A percentile compares a stretch with the other conserved stretches of the same genome.
Evolutionary conservation across 495 filamentous ascomycete species (phyloP).

Genomic region (Penicillium pulvis): DNA sequence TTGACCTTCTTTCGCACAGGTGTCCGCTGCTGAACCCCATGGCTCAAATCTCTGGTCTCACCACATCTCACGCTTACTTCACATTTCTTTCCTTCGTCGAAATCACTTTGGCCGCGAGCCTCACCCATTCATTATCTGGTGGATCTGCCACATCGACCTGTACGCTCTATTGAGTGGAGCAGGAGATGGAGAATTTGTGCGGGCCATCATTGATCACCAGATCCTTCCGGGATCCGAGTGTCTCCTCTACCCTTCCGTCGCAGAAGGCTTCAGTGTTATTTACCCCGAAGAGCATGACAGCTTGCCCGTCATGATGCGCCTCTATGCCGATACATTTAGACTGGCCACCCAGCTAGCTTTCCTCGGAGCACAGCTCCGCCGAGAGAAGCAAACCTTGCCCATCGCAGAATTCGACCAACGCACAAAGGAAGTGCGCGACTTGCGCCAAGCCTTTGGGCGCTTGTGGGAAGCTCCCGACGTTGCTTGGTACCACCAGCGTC

Average conservation of each 20-base stretch:
- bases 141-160: slow-evolving; percentile 57
- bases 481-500: slow-evolving; percentile 36
- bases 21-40: slow-evolving; percentile 48
- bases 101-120: slow-evolving; percentile 48
- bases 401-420: slow-evolving; percentile 21
- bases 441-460: slow-evolving; percentile 42
- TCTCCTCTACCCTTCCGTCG: slow-evolving; percentile 34
- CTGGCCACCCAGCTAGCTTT: slow-evolving; percentile 45
- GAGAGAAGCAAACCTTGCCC: slow-evolving; percentile 22
- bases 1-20: slow-evolving; percentile 27
- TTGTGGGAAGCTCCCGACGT: slow-evolving; percentile 47
- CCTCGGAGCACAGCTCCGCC: slow-evolving; percentile 40
- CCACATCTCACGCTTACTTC: slow-evolving; percentile 56
- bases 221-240: slow-evolving; percentile 47
- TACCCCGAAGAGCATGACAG: slow-evolving; percentile 40
- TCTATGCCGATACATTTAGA: slow-evolving; percentile 47
- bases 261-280: slow-evolving; percentile 33
- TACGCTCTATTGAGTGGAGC: slow-evolving; percentile 57
- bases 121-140: slow-evolving; percentile 57
- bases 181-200: slow-evolving; percentile 53
- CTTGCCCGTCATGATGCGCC: slow-evolving; percentile 43
- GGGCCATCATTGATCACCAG: slow-evolving; percentile 48
- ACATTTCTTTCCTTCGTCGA: slow-evolving; percentile 50
- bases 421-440: slow-evolving; percentile 26
- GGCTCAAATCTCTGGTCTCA: slow-evolving; percentile 56